Evolutionary conservation across 2,329 filamentous ascomycete genomes (phyloP).

Genomic region (Trichoderma sp.): DNA sequence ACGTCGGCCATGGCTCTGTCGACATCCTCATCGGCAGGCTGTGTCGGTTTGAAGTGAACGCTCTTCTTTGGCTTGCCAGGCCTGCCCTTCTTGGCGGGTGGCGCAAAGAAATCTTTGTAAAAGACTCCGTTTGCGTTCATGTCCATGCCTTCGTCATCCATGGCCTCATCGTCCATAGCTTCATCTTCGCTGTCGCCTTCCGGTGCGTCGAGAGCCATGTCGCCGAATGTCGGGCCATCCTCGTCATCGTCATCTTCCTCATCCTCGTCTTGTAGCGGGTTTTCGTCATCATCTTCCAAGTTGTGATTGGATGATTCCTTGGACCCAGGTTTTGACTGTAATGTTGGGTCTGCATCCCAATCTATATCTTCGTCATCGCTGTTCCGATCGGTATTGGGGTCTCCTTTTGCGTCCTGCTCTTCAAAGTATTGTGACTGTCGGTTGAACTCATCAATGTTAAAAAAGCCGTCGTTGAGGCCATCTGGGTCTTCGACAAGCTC

Average conservation of each 20-base stretch:
- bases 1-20: conserved; percentile 84
- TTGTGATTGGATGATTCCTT: conserved; percentile 36
- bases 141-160: conserved; percentile 60
- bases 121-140: conserved; percentile 84
- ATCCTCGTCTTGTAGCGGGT: conserved; percentile 53
- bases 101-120: conserved; percentile 93
- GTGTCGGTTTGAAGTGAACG: conserved; percentile 44
- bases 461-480: conserved; percentile 95
- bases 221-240: conserved; percentile 79
- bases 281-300: conserved; percentile 53
- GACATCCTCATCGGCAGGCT: conserved; percentile 65
- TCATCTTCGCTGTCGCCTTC: conserved; percentile 70
- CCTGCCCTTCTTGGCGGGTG: conserved; percentile 67
- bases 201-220: conserved; percentile 72
- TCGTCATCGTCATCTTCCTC: conserved; percentile 66
- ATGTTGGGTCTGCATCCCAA: conserved; percentile 78
- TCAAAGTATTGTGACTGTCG: conserved; percentile 88
- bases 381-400: conserved; percentile 70
- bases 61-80: conserved; percentile 48
- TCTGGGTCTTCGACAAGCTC: conserved; percentile 64
- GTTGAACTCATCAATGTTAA: conserved; percentile 97
- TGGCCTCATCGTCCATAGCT: conserved; percentile 53
- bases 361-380: conserved; percentile 87
- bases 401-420: conserved; percentile 76
- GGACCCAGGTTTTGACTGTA: conserved; percentile 36